Evolutionary conservation across 768 basidiomycete genomes (phyloP).

Genomic region (Strobilomyces confusus): DNA sequence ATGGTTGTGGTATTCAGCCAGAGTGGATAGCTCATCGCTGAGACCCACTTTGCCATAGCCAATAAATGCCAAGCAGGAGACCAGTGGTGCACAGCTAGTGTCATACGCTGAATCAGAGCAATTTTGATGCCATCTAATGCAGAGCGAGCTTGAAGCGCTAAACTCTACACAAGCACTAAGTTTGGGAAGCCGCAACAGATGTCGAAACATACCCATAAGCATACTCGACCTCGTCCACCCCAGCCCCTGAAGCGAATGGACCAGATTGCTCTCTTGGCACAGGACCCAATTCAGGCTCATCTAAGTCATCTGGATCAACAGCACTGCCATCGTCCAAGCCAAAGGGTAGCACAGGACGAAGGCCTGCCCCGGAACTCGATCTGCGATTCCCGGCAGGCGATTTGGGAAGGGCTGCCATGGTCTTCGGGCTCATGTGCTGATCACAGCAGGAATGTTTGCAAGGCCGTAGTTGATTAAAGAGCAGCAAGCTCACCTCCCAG

Average conservation of each 20-base stretch:
- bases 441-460: background rate
- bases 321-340: slow-evolving; percentile 76
- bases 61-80: background rate
- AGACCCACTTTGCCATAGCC: background rate
- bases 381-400: slow-evolving; percentile 81
- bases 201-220: slow-evolving; percentile 65
- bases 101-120: background rate
- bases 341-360: slow-evolving; percentile 77
- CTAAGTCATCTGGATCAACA: slow-evolving; percentile 68
- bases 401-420: slow-evolving; percentile 89
- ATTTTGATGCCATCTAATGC: background rate
- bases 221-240: slow-evolving; percentile 89
- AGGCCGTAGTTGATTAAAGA: slow-evolving; percentile 1
- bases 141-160: slow-evolving; percentile 1
- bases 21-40: background rate
- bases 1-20: background rate
- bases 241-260: slow-evolving; percentile 74
- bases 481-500: slow-evolving; percentile 74
- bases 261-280: slow-evolving; percentile 69
- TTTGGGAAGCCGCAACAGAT: background rate
- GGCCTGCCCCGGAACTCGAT: slow-evolving; percentile 77
- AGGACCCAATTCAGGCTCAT: slow-evolving; percentile 68
- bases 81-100: background rate
- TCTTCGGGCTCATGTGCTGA: slow-evolving; percentile 95
- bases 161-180: slow-evolving; percentile 22